Evolutionary conservation across 2,329 filamentous ascomycete species (phyloP).

Genomic region (Stylonectria norvegica): DNA sequence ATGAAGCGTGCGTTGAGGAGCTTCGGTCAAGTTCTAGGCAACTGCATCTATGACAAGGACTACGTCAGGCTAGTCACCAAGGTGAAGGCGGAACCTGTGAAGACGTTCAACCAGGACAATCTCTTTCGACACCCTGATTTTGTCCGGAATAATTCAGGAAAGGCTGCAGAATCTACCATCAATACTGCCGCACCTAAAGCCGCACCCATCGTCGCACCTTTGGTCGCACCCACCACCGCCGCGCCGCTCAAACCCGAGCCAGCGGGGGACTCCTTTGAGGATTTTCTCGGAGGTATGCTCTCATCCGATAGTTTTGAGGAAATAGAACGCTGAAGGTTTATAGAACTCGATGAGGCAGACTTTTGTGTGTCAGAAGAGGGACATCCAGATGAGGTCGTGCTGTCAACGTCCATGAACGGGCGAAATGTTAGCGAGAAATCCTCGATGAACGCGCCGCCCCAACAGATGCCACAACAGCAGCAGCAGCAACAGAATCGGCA

Average conservation of each 20-base stretch:
- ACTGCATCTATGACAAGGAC: conserved; percentile 96
- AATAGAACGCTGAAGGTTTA: conserved; percentile 36
- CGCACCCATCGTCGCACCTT: background rate
- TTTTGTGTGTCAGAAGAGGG: conserved; percentile 67
- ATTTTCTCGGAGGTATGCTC: conserved; percentile 47
- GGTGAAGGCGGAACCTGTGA: conserved; percentile 70
- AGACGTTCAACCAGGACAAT: conserved; percentile 73
- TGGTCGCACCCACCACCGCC: conserved; percentile 6
- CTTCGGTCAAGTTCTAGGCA: conserved; percentile 96
- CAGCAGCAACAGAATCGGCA: conserved; percentile 13
- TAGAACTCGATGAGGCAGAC: conserved; percentile 74
- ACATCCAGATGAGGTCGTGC: conserved; percentile 72
- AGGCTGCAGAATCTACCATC: conserved; percentile 6
- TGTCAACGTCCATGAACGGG: conserved; percentile 38
- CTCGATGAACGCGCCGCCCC: conserved; percentile 15
- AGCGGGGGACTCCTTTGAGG: conserved; percentile 46
- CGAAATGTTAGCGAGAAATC: conserved; percentile 19
- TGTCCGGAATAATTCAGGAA: conserved; percentile 54
- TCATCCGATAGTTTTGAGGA: conserved; percentile 36
- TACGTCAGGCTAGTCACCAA: conserved; percentile 88
- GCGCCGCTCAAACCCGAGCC: conserved; percentile 30
- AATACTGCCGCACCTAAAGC: no score
- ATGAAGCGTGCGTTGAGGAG: conserved; percentile 85
- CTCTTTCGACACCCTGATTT: conserved; percentile 80
- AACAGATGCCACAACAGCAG: conserved; percentile 24